Evolutionary conservation across 768 basidiomycete species (phyloP).

Genomic region (Hebeloma cylindrosporum): DNA sequence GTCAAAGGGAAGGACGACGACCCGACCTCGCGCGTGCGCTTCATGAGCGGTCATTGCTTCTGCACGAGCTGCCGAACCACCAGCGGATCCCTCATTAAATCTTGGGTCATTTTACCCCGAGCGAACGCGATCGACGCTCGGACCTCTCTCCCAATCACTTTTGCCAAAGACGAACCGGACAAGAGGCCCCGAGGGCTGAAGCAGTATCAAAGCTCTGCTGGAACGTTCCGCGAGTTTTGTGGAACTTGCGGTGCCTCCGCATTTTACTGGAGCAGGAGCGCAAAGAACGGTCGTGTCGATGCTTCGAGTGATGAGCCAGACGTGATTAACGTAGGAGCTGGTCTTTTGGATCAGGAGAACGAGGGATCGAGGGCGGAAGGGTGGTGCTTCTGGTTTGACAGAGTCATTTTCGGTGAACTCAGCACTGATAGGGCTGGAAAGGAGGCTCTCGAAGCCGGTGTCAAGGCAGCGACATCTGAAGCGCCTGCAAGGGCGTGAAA

Average conservation of each 20-base stretch:
- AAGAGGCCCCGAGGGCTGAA: slow-evolving; percentile 21
- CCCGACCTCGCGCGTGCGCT: slow-evolving; percentile 4
- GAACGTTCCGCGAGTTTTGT: slow-evolving; percentile 29
- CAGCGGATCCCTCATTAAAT: slow-evolving; percentile 19
- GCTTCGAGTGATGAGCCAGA: slow-evolving; percentile 8
- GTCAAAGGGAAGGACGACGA: background rate
- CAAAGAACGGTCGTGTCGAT: slow-evolving; percentile 3
- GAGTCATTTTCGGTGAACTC: slow-evolving; percentile 16
- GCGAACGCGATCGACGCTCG: slow-evolving; percentile 18
- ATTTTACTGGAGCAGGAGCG: slow-evolving; percentile 25
- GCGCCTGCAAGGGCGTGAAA: background rate
- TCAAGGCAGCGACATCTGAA: slow-evolving; percentile 3
- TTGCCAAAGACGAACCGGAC: slow-evolving; percentile 6
- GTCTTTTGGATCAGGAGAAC: slow-evolving; percentile 18
- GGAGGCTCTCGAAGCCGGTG: slow-evolving; percentile 14
- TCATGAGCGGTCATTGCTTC: slow-evolving; percentile 11
- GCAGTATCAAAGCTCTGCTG: slow-evolving; percentile 23
- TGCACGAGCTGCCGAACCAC: slow-evolving; percentile 16
- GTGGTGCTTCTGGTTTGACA: slow-evolving; percentile 20
- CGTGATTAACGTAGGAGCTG: slow-evolving; percentile 12
- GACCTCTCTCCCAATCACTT: slow-evolving; percentile 7
- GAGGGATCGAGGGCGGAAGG: slow-evolving; percentile 19
- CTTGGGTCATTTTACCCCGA: slow-evolving; percentile 19
- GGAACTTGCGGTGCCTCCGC: slow-evolving; percentile 31
- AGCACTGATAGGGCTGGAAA: slow-evolving; percentile 16